Base-by-base conservation (phyloP, 371 early-diverging fungal genomes). In the Zychaea mexicana region DNA sequence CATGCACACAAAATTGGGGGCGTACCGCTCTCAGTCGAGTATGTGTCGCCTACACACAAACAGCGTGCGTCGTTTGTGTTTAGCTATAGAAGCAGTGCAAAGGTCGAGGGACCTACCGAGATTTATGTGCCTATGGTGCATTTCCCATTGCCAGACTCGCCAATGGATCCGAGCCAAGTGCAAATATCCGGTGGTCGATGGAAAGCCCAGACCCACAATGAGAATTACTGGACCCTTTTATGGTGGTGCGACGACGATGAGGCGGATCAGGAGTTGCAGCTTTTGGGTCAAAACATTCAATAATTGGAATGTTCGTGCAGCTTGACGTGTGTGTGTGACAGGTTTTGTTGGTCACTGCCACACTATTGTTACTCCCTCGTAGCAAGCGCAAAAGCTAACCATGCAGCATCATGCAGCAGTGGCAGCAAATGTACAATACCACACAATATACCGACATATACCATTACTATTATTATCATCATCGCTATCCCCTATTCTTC, bases 121-220 rank as follows among this genome's bases (percentile, higher is more conserved):
- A 72, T 83, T 21, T 77, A 76, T 61, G 69, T 83, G 7, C 83
- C 83, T 17, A 60, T 67, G 15, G 64, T 64, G 15, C 74, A 73
- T 57, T 83, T 83, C 63, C 78, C 83, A 7, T 28, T 58, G 21
- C 60, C 52, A 12, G 59, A 42, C 2, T 3, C 9, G 21, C 19
- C 32, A 3, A n/a, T 2, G 5, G 26, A 46, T 46, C 17, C 38
- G 2, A 26, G 26, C 15, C 27, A 58, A 9, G 28, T 58, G 5
- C 1, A n/a, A 15, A 28, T 58, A 4, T 58, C 59, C 3, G 21
- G 38, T 10, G 59, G 59, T 10, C 38, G 26, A 7, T 38, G 21
- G 5, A 27, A 58, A 21, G 42, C 26, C 24, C 32, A 19, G n/a
- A 15, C 17, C 15, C 45, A 26, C 17, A 45, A 45, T 45, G 45